Percentiles rank a stretch among this genome's conserved stretches.
Conservation (phyloP, 805 yeast genomes). For the Metschnikowia gelsemii region DNA sequence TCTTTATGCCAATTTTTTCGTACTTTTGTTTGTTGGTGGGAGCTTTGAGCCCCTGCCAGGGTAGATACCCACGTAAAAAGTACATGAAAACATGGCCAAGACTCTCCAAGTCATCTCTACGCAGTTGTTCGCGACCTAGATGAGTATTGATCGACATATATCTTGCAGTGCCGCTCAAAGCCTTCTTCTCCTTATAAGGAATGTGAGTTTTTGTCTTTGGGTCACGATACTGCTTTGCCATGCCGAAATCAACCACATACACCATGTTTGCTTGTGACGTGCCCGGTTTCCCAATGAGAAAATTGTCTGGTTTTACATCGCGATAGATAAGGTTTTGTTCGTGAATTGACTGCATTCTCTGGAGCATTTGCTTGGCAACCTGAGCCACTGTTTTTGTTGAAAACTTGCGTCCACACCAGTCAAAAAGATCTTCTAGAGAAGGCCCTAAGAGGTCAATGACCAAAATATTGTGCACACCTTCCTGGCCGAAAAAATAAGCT, state of each 20-base stretch:
- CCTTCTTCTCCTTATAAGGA: conserved; percentile 94
- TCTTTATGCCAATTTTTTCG: conserved; percentile 96
- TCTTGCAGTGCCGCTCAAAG: conserved; percentile 96
- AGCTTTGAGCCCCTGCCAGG: conserved; percentile 99
- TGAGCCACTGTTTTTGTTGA: conserved; percentile 85
- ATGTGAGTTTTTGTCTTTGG: conserved; percentile 94
- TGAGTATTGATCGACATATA: conserved; percentile 98
- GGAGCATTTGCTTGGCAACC: conserved; percentile 92
- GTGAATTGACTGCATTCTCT: conserved; percentile 82
- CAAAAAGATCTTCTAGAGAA: conserved; percentile 91
- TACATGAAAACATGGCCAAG: conserved; percentile 96
- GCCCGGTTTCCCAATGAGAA: conserved; percentile 86
- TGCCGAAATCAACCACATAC: conserved; percentile 93
- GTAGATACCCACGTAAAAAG: conserved; percentile 88
- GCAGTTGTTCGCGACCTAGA: conserved; percentile 92
- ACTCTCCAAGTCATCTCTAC: conserved; percentile 95
- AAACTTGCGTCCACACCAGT: conserved; percentile 96
- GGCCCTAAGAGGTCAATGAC: conserved; percentile 96
- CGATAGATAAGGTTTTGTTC: conserved; percentile 88
- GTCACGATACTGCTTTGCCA: conserved; percentile 98
- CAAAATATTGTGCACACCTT: conserved; percentile 91
- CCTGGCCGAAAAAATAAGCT: conserved; percentile 98
- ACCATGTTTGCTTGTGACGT: conserved; percentile 81
- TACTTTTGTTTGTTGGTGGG: conserved; percentile 97
- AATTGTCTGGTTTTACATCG: conserved; percentile 97